These are phyloP conservation scores for Rubus parviflorus DNA, from an alignment of 306 rosid species.

Conservation along the genomic window DNA sequence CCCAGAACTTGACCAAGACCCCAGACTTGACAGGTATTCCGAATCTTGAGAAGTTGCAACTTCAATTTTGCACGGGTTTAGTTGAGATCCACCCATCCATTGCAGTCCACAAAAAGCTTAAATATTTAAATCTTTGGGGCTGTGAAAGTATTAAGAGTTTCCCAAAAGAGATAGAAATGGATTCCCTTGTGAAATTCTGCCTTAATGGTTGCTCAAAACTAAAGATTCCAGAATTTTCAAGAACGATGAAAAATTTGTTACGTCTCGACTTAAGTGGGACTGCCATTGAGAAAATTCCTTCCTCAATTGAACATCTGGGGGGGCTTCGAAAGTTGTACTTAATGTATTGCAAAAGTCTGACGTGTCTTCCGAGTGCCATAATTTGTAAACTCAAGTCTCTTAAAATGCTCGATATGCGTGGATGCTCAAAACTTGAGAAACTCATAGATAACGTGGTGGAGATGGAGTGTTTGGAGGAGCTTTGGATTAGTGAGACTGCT, in stretches of 20 bases:
- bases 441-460: slow-evolving; percentile 2
- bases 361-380: neutral
- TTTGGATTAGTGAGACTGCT: neutral
- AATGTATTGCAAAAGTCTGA: neutral
- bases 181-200: neutral
- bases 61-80: slow-evolving; percentile 9
- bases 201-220: neutral
- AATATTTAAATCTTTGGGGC: neutral
- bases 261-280: neutral
- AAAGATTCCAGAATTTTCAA: neutral
- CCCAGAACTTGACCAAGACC: slow-evolving; percentile 10
- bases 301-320: neutral
- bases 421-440: slow-evolving; percentile 4
- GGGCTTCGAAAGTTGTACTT: neutral
- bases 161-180: neutral
- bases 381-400: neutral
- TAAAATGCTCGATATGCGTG: neutral
- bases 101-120: neutral
- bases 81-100: slow-evolving; percentile 25
- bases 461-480: neutral
- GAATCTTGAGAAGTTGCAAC: slow-evolving; percentile 5
- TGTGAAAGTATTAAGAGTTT: slow-evolving; percentile 7
- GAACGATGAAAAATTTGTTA: neutral
- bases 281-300: slow-evolving; percentile 7
- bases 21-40: slow-evolving; percentile 16